Conservation (phyloP, 2,329 filamentous ascomycete species). For the Colletotrichum plurivorum region DNA sequence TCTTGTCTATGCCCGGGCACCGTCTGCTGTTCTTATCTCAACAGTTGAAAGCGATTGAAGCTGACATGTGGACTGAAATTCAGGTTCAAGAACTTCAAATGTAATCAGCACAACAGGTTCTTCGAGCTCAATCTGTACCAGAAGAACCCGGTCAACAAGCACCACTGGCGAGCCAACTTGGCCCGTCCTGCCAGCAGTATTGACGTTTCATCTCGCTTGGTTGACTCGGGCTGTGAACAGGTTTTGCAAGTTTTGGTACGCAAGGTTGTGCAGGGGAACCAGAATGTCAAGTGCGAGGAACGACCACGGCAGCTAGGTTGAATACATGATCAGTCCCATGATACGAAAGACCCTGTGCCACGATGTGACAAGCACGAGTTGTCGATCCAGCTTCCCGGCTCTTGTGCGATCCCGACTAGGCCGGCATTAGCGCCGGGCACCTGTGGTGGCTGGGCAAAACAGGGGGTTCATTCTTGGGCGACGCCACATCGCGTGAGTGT, state of each 20-base stretch:
- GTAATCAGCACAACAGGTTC: slow-evolving; percentile 58
- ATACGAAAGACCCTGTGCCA: too few species aligned
- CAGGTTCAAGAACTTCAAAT: slow-evolving; percentile 64
- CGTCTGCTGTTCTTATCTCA: too few species aligned
- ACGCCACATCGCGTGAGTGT: slow-evolving; percentile 9
- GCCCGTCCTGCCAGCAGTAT: slow-evolving; percentile 57
- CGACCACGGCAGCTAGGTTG: too few species aligned
- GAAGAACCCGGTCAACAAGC: slow-evolving; percentile 59
- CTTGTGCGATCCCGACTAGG: background rate
- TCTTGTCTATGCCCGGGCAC: background rate
- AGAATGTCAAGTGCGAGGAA: too few species aligned
- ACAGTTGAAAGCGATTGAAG: background rate
- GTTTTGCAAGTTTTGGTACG: too few species aligned
- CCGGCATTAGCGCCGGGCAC: background rate
- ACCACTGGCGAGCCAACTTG: slow-evolving; percentile 60
- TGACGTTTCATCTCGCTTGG: slow-evolving; percentile 48
- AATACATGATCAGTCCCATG: too few species aligned
- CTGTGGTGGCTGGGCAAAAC: slow-evolving; percentile 4
- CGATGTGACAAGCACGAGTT: too few species aligned
- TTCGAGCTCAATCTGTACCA: slow-evolving; percentile 65
- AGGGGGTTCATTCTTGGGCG: background rate
- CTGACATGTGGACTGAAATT: background rate
- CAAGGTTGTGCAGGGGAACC: too few species aligned
- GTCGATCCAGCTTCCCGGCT: background rate
- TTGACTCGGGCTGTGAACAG: background rate